These are phyloP conservation scores for Ormosia semicastrata DNA, from an alignment of 306 rosid species.

Conservation along the genomic window DNA sequence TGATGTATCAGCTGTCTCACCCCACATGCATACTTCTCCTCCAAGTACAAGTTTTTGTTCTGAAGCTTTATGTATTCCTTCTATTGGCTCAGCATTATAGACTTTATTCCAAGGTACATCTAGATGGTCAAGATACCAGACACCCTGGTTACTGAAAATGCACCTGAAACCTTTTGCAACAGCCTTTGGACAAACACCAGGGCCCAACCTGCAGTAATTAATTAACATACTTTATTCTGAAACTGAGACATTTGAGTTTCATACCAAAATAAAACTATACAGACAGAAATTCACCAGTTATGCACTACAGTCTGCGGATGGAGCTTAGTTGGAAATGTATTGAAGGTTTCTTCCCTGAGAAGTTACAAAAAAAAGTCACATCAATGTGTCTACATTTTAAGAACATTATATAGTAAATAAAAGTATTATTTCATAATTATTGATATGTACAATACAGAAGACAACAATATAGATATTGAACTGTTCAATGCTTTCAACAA, in stretches of 20 bases:
- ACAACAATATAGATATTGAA: not conserved
- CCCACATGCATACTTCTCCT: slow-evolving; percentile 99
- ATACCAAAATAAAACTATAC: slow-evolving; percentile 5
- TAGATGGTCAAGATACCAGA: slow-evolving; percentile 94
- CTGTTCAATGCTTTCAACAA: not conserved
- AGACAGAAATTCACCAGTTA: slow-evolving; percentile 69
- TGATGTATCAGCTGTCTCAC: slow-evolving; percentile 76
- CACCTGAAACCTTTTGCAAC: slow-evolving; percentile 86
- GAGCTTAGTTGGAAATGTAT: slow-evolving; percentile 66
- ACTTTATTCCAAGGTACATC: slow-evolving; percentile 79
- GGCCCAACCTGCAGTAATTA: slow-evolving; percentile 60
- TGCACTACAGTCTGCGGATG: slow-evolving; percentile 88
- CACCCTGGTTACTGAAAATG: slow-evolving; percentile 92
- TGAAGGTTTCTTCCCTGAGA: slow-evolving; percentile 96
- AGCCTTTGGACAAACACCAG: slow-evolving; percentile 86
- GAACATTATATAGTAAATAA: not conserved
- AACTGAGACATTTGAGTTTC: slow-evolving; percentile 2
- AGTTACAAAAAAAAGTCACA: slow-evolving; percentile 21
- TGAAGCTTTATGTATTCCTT: slow-evolving; percentile 58
- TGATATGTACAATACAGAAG: not conserved
- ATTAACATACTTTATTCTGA: slow-evolving; percentile 12
- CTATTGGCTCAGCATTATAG: slow-evolving; percentile 79
- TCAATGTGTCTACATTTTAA: not conserved
- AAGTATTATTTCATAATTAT: not conserved
- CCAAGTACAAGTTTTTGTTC: slow-evolving; percentile 82